A percentile compares a stretch with the other conserved stretches of the same genome.
These are phyloP conservation scores for Bruguiera parviflora DNA, from an alignment of 345 rosid species.

Conservation along the genomic window DNA sequence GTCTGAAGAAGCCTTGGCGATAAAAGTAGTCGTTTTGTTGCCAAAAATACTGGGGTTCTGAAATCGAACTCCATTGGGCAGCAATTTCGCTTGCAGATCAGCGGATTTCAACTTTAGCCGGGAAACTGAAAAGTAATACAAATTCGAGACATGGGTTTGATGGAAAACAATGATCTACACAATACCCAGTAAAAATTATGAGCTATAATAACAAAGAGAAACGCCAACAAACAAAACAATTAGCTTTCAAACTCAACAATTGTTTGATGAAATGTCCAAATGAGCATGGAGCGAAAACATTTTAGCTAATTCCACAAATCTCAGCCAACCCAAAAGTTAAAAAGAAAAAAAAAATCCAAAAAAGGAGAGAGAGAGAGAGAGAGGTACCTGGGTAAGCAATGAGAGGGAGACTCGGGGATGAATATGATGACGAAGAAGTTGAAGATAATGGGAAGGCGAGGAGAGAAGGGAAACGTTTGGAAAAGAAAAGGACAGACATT, in stretches of 20 bases:
- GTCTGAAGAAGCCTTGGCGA: constrained; percentile 16
- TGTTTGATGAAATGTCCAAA: constrained; percentile 6
- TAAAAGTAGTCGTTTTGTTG: background rate
- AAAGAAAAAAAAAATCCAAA: background rate
- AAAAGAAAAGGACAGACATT: constrained; percentile 12
- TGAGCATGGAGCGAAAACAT: background rate
- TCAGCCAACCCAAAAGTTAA: no score
- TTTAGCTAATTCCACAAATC: no score
- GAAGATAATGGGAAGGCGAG: background rate
- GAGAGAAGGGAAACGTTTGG: constrained; percentile 1
- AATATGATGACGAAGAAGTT: background rate
- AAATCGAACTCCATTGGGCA: background rate
- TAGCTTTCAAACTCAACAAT: background rate
- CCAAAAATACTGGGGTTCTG: background rate
- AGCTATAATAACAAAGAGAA: background rate
- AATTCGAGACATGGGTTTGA: background rate
- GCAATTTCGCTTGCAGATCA: background rate
- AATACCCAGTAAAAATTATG: background rate
- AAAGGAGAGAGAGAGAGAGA: background rate
- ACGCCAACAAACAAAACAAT: background rate
- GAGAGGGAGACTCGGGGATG: background rate
- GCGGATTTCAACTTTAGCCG: constrained; percentile 7
- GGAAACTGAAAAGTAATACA: constrained; percentile 8
- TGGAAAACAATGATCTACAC: background rate
- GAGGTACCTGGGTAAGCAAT: constrained; percentile 10